phyloP scores from a whole-genome alignment of 768 basidiomycete genomes.

The Chlorophyllum brunneum region DNA sequence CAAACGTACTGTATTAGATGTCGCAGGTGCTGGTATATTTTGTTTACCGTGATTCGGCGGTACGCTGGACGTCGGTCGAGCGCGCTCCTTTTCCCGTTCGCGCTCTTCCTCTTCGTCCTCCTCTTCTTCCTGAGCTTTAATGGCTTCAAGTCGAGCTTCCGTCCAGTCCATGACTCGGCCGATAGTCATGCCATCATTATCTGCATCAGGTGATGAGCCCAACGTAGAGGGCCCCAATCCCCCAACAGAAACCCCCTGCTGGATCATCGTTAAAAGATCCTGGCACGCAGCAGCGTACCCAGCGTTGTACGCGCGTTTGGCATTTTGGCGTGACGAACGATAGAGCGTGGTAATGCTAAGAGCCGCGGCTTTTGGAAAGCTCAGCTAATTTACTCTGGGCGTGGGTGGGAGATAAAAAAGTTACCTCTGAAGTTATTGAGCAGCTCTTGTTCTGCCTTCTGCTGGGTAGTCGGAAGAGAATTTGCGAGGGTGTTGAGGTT shows the following conservation, averaged over 20 bases:
- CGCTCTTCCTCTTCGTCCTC: slow-evolving; percentile 79
- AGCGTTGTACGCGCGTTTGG: slow-evolving; percentile 76
- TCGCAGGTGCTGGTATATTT: not conserved
- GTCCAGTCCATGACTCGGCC: slow-evolving; percentile 83
- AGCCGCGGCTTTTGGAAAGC: slow-evolving; percentile 58
- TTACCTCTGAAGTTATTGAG: slow-evolving; percentile 80
- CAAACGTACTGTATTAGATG: slow-evolving; percentile 2
- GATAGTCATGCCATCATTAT: slow-evolving; percentile 64
- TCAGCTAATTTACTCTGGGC: not conserved
- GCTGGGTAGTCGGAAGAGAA: slow-evolving; percentile 68
- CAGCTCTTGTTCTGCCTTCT: slow-evolving; percentile 79
- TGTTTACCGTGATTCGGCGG: slow-evolving; percentile 13
- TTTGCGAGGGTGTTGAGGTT: slow-evolving; percentile 76
- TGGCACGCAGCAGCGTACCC: slow-evolving; percentile 79
- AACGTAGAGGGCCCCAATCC: slow-evolving; percentile 37
- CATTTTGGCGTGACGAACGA: slow-evolving; percentile 70
- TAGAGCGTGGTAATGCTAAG: slow-evolving; percentile 83
- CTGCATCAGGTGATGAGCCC: slow-evolving; percentile 41
- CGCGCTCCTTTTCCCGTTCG: slow-evolving; percentile 50
- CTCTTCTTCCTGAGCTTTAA: slow-evolving; percentile 71
- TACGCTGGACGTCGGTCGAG: slow-evolving; percentile 21
- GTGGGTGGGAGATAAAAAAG: slow-evolving; percentile 18
- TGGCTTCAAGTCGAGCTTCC: slow-evolving; percentile 76
- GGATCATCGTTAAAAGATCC: slow-evolving; percentile 78
- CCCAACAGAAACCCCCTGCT: slow-evolving; percentile 72